These are phyloP conservation scores for Apiotrichum siamense DNA, from an alignment of 1,284 basidiomycete genomes.

Conservation along the genomic window DNA sequence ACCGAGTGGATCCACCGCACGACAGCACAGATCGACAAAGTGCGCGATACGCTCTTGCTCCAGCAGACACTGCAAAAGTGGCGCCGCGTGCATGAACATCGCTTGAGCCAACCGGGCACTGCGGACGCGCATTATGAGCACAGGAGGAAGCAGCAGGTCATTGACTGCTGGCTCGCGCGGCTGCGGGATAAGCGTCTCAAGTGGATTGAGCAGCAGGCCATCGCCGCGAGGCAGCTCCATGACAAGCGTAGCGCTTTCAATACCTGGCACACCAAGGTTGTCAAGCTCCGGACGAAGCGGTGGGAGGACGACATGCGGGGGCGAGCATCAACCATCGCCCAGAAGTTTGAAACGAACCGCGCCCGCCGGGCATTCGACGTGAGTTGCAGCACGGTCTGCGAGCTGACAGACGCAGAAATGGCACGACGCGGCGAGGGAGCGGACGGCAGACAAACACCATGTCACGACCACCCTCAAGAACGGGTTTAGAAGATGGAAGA, in stretches of 20 bases:
- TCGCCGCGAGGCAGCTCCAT: neutral
- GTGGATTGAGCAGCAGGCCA: slow-evolving; percentile 8
- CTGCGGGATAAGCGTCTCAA: slow-evolving; percentile 18
- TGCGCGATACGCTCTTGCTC: slow-evolving; percentile 34
- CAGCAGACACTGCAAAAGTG: slow-evolving; percentile 36
- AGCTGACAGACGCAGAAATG: slow-evolving; percentile 11
- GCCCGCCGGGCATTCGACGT: slow-evolving; percentile 19
- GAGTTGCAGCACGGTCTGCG: slow-evolving; percentile 2
- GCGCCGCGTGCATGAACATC: slow-evolving; percentile 19
- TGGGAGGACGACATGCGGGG: slow-evolving; percentile 33
- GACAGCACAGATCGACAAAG: slow-evolving; percentile 34
- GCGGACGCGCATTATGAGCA: slow-evolving; percentile 31
- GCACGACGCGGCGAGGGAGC: slow-evolving; percentile 7
- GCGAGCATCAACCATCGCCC: slow-evolving; percentile 12
- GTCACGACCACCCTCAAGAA: neutral
- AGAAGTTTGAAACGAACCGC: neutral
- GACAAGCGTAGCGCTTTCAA: slow-evolving; percentile 13
- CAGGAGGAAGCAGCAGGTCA: slow-evolving; percentile 13
- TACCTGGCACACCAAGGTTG: slow-evolving; percentile 24
- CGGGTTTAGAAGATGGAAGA: slow-evolving; percentile 7
- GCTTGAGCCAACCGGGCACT: slow-evolving; percentile 27
- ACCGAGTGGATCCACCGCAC: slow-evolving; percentile 38
- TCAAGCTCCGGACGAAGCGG: slow-evolving; percentile 22
- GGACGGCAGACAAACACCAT: slow-evolving; percentile 15
- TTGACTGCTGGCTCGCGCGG: slow-evolving; percentile 24